Base-by-base conservation (phyloP, 169 alveolate species). In the Plasmodium relictum region DNA sequence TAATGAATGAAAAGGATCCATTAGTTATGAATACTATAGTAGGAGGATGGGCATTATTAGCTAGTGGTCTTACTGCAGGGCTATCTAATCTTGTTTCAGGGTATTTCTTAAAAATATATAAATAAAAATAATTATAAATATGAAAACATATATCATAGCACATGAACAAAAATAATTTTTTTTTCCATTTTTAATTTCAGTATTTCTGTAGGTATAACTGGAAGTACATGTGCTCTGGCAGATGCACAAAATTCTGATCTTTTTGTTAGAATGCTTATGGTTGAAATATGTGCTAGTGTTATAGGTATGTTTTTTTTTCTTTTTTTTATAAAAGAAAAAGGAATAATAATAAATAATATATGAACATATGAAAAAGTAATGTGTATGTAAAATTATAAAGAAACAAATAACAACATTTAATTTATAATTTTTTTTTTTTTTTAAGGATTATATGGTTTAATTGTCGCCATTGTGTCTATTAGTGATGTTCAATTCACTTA, bases 221-320 rank as follows among this genome's bases (percentile, higher is more conserved):
- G 99, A 3, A 98, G 99, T 73, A 98, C 99, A 65, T 97, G 99
- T 58, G 99, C 99, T 9, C 92, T 99, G 59, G 99, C 99, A 61
- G 99, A 99, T 94, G 99, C 99, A 10, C 99, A 98, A 96, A 95
- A 97, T 61, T 99, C 99, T 8, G 99, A 98, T 88, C 97, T 99
- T n/a, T 99, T 98, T 94, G 99, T 98, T 54, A 97, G 98, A 94
- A 98, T 99, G 95, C 96, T 99, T 59, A 97, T 99, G 93, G 98
- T 99, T 83, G 99, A 99, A 93, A 98, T 99, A 90, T 99, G 99
- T 88, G 99, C 99, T 41, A 96, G 99, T 72, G 99, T 99, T 63
- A 94, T 99, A 50, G 99, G 99, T 94, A 86, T 0, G 94, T 61
- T 14, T 2, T 54, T 8, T 26, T 9, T n/a, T 50, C 26, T 56